phyloP scores from a whole-genome alignment of 805 yeast genomes.

The Limtongia smithiae region DNA sequence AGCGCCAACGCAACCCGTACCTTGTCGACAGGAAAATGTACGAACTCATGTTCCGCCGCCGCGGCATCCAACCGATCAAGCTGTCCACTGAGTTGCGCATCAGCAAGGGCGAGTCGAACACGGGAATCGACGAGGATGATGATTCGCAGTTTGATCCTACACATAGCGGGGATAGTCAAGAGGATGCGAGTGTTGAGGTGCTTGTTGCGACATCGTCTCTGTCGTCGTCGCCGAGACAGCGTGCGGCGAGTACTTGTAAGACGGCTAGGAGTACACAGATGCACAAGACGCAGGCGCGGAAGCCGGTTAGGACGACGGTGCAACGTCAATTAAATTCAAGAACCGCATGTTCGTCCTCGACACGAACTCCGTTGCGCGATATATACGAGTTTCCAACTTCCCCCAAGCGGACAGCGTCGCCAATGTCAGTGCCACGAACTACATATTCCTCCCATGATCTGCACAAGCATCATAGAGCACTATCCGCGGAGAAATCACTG shows the following conservation, averaged over 20 bases:
- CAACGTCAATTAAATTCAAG: too few relatives aligned
- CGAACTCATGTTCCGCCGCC: conserved; percentile 23
- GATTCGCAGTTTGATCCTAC: conserved; percentile 18
- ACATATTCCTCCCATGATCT: too few relatives aligned
- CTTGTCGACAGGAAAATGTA: conserved; percentile 27
- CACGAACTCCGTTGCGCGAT: not conserved
- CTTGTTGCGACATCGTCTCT: too few relatives aligned
- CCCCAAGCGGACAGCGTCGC: not conserved
- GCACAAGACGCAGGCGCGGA: too few relatives aligned
- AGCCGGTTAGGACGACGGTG: too few relatives aligned
- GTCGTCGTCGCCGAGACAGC: too few relatives aligned
- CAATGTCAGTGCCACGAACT: too few relatives aligned
- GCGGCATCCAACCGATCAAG: conserved; percentile 29
- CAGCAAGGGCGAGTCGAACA: not conserved
- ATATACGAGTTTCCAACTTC: conserved; percentile 3
- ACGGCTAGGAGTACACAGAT: too few relatives aligned
- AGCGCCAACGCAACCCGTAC: conserved; percentile 30
- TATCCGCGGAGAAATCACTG: too few relatives aligned
- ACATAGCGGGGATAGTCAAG: not conserved
- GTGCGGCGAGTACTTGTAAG: too few relatives aligned
- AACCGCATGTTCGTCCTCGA: too few relatives aligned
- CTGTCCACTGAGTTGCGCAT: conserved; percentile 14
- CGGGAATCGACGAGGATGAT: not conserved
- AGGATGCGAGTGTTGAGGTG: not conserved
- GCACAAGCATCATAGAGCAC: too few relatives aligned